phyloP scores from a whole-genome alignment of 2,329 filamentous ascomycete genomes.

The Curvularia eragrostidis region DNA sequence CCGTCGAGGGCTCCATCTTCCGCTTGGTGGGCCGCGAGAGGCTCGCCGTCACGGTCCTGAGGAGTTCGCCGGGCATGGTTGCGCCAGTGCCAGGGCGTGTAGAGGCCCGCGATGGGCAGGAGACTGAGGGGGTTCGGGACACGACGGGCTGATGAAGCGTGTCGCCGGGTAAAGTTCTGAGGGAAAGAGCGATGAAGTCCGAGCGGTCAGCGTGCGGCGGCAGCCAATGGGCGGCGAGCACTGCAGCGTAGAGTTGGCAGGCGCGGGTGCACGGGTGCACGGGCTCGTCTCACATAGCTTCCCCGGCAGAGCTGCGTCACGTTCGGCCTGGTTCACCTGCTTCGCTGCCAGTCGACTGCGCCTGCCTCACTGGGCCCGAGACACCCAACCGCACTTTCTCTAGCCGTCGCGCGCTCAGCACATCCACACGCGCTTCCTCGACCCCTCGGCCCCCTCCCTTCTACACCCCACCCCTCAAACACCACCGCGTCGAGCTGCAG shows the following conservation, averaged over 20 bases:
- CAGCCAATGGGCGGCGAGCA: slow-evolving; percentile 16
- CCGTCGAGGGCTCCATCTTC: slow-evolving; percentile 45
- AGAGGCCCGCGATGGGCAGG: slow-evolving; percentile 43
- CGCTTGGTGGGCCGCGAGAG: slow-evolving; percentile 46
- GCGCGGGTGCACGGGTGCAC: slow-evolving; percentile 24
- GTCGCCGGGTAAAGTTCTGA: slow-evolving; percentile 30
- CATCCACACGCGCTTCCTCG: slow-evolving; percentile 4
- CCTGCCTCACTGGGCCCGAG: slow-evolving; percentile 12
- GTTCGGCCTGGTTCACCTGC: slow-evolving; percentile 6
- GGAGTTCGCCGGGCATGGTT: slow-evolving; percentile 55
- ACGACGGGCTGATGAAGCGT: slow-evolving; percentile 36
- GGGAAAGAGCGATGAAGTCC: slow-evolving; percentile 20
- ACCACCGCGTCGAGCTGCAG: slow-evolving; percentile 27
- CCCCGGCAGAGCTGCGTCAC: slow-evolving; percentile 29
- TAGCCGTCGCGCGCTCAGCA: slow-evolving; percentile 6
- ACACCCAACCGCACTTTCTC: slow-evolving; percentile 7
- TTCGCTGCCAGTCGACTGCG: slow-evolving; percentile 13
- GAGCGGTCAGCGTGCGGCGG: slow-evolving; percentile 21
- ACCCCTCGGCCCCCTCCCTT: neutral
- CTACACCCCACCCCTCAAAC: slow-evolving; percentile 1
- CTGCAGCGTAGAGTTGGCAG: slow-evolving; percentile 21
- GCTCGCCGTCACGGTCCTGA: slow-evolving; percentile 47
- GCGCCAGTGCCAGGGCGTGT: slow-evolving; percentile 37
- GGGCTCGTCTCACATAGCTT: slow-evolving; percentile 25
- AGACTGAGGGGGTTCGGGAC: slow-evolving; percentile 26